A percentile compares a stretch with the other conserved stretches of the same genome.
These are phyloP conservation scores for Xylariaceae sp. DNA, from an alignment of 2,329 filamentous ascomycete genomes.

Conservation along the genomic window DNA sequence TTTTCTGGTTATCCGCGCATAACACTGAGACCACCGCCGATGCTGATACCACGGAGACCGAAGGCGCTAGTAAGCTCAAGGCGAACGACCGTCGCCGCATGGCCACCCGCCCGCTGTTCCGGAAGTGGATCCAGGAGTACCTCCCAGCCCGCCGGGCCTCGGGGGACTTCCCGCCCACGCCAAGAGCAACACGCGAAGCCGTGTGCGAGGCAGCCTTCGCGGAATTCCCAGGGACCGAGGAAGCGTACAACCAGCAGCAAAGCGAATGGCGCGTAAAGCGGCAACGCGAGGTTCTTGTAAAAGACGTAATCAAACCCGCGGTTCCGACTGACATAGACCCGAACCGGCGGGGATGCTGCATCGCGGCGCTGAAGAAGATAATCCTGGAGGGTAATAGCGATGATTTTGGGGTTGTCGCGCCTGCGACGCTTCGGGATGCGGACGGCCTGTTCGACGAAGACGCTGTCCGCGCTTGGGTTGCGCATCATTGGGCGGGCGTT, in stretches of 20 bases:
- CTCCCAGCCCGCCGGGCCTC: slow-evolving; percentile 48
- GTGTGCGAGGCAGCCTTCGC: slow-evolving; percentile 54
- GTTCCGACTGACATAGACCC: slow-evolving; percentile 29
- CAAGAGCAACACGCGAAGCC: slow-evolving; percentile 42
- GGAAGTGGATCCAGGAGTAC: slow-evolving; percentile 59
- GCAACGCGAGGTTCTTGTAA: slow-evolving; percentile 43
- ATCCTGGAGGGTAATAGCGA: slow-evolving; percentile 43
- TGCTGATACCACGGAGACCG: background rate
- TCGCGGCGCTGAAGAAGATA: slow-evolving; percentile 46
- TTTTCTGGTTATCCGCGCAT: slow-evolving; percentile 49
- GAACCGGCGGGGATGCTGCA: slow-evolving; percentile 34
- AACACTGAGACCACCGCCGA: slow-evolving; percentile 22
- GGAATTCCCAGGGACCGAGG: slow-evolving; percentile 42
- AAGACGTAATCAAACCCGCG: slow-evolving; percentile 40
- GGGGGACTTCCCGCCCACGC: slow-evolving; percentile 32
- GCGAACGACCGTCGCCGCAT: slow-evolving; percentile 56
- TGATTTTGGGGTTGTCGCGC: slow-evolving; percentile 35
- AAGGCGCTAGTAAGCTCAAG: slow-evolving; percentile 37
- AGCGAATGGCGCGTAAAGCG: slow-evolving; percentile 40
- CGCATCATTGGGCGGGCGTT: slow-evolving; percentile 30
- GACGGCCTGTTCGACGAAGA: slow-evolving; percentile 45
- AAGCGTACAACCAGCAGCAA: slow-evolving; percentile 43
- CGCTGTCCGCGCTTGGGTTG: slow-evolving; percentile 41
- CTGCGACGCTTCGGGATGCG: slow-evolving; percentile 30
- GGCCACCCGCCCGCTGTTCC: slow-evolving; percentile 52